phyloP scores from a whole-genome alignment of 352 stramenopile species.

The Phytophthora foliorum region DNA sequence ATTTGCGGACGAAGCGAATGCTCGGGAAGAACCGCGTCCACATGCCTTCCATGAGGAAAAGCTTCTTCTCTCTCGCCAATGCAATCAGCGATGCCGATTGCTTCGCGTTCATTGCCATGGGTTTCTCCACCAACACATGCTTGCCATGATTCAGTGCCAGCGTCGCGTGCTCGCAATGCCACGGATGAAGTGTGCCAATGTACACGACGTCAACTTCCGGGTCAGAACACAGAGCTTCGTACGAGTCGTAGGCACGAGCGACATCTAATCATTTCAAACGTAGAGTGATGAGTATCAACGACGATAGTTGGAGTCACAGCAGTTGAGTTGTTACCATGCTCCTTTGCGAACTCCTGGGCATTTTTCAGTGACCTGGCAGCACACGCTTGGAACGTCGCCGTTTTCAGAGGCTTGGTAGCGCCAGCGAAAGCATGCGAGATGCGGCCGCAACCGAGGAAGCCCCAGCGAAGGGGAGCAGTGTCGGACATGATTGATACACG shows the following conservation, averaged over 20 bases:
- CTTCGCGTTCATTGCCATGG: constrained; percentile 88
- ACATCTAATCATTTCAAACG: constrained; percentile 45
- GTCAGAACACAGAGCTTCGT: constrained; percentile 87
- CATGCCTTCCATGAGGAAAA: constrained; percentile 89
- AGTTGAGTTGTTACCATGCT: constrained; percentile 30
- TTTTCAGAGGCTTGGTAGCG: constrained; percentile 45
- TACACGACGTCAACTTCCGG: constrained; percentile 93
- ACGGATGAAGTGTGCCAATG: constrained; percentile 92
- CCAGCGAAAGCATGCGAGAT: constrained; percentile 73
- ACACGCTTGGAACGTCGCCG: constrained; percentile 52
- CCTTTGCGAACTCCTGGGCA: constrained; percentile 55
- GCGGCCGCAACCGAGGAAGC: constrained; percentile 74
- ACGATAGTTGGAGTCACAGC: background rate
- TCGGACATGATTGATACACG: background rate
- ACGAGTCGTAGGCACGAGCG: constrained; percentile 78
- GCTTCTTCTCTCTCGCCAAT: constrained; percentile 68
- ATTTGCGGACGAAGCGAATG: constrained; percentile 63
- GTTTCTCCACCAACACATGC: constrained; percentile 95
- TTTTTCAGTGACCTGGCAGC: constrained; percentile 57
- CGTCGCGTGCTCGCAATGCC: constrained; percentile 81
- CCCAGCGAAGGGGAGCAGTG: constrained; percentile 53
- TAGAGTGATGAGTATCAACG: background rate
- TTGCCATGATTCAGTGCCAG: constrained; percentile 88
- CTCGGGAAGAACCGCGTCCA: constrained; percentile 91
- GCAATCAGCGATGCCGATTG: constrained; percentile 79